Evolutionary conservation across 2,329 filamentous ascomycete genomes (phyloP).

Genomic region (Calonectria pseudoreteaudii): DNA sequence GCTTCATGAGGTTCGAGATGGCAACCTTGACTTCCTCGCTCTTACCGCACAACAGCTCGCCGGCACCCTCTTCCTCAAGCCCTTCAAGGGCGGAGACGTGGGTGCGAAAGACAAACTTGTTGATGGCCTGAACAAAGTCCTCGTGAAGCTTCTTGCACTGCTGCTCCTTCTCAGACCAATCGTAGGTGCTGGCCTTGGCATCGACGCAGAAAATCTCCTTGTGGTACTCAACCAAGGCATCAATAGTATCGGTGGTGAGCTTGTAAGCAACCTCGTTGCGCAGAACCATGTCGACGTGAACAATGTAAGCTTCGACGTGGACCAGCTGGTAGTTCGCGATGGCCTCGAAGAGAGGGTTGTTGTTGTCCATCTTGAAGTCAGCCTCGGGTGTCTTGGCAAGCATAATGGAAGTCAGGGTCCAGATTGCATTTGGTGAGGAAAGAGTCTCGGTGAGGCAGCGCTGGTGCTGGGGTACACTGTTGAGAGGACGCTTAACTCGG

Average conservation of each 20-base stretch:
- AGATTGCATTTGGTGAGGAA: slow-evolving; percentile 90
- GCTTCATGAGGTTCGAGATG: slow-evolving; percentile 87
- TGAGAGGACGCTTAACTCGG: slow-evolving; percentile 94
- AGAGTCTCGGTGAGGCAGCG: slow-evolving; percentile 95
- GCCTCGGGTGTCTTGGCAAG: slow-evolving; percentile 88
- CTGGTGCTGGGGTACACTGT: slow-evolving; percentile 95
- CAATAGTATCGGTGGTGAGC: slow-evolving; percentile 94
- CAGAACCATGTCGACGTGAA: slow-evolving; percentile 98
- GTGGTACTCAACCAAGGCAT: slow-evolving; percentile 93
- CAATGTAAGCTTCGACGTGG: slow-evolving; percentile 96
- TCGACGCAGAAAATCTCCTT: slow-evolving; percentile 95
- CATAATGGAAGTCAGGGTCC: slow-evolving; percentile 94
- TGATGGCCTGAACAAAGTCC: slow-evolving; percentile 95
- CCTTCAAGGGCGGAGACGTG: slow-evolving; percentile 91
- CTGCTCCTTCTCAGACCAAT: slow-evolving; percentile 96
- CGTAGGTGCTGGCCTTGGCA: slow-evolving; percentile 87
- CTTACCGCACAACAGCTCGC: slow-evolving; percentile 90
- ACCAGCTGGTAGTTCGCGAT: slow-evolving; percentile 94
- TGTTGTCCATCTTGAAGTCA: slow-evolving; percentile 84
- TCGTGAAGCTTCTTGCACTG: slow-evolving; percentile 98
- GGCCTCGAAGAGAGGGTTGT: slow-evolving; percentile 70
- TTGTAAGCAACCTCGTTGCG: slow-evolving; percentile 99
- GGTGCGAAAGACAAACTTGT: slow-evolving; percentile 96
- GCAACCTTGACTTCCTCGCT: slow-evolving; percentile 93
- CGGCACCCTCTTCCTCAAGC: slow-evolving; percentile 94